Conservation (phyloP, 2,329 filamentous ascomycete species). For the Apiospora phragmitis region DNA sequence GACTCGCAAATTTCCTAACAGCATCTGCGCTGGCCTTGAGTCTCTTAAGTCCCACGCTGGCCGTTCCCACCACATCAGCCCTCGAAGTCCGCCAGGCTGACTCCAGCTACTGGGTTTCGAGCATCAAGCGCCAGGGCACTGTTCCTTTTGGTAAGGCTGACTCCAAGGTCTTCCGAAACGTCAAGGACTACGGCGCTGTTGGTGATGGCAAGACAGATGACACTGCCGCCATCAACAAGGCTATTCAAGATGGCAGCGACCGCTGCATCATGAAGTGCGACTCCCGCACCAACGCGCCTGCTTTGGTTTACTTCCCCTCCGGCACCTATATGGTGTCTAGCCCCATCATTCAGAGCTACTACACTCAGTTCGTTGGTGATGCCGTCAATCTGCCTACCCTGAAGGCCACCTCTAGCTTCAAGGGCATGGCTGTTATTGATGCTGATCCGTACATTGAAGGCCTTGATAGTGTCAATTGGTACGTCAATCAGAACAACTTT, state of each 20-base stretch:
- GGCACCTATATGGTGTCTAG: slow-evolving; percentile 81
- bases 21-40: slow-evolving; percentile 26
- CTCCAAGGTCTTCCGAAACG: slow-evolving; percentile 77
- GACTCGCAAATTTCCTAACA: slow-evolving; percentile 31
- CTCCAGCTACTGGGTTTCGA: slow-evolving; percentile 70
- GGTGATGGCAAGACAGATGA: slow-evolving; percentile 75
- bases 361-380: slow-evolving; percentile 90
- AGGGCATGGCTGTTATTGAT: slow-evolving; percentile 87
- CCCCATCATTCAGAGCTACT: slow-evolving; percentile 85
- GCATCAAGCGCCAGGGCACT: slow-evolving; percentile 67
- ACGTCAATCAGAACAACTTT: slow-evolving; percentile 81
- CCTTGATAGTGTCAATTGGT: slow-evolving; percentile 65
- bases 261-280: slow-evolving; percentile 83
- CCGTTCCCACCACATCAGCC: slow-evolving; percentile 20
- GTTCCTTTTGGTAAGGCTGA: slow-evolving; percentile 60
- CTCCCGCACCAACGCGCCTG: slow-evolving; percentile 80
- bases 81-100: slow-evolving; percentile 28
- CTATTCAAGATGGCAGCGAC: slow-evolving; percentile 68
- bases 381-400: slow-evolving; percentile 70
- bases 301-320: slow-evolving; percentile 87
- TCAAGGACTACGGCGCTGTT: slow-evolving; percentile 72
- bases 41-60: slow-evolving; percentile 24
- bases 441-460: slow-evolving; percentile 75
- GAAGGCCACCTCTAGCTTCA: slow-evolving; percentile 71
- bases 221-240: slow-evolving; percentile 83